Conservation (phyloP, 192 early-diverging fungal genomes). For the Coemansia sp. region DNA sequence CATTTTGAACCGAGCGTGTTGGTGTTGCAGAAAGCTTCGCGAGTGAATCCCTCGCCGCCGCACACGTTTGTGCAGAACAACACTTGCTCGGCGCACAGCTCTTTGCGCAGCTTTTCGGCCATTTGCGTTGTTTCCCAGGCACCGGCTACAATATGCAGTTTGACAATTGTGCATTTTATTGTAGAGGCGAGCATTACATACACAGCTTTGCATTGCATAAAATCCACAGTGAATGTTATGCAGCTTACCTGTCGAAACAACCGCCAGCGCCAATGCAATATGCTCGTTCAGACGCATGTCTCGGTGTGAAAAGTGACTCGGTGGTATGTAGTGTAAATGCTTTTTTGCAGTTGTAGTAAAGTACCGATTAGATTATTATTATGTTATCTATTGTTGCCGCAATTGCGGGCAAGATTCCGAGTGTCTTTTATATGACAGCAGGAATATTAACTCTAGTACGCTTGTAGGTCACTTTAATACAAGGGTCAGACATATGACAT, state of each 20-base stretch:
- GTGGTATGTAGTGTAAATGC: constrained; percentile 3
- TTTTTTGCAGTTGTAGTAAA: background rate
- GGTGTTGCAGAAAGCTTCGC: constrained; percentile 53
- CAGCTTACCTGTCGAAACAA: constrained; percentile 28
- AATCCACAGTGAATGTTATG: background rate
- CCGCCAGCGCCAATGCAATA: constrained; percentile 20
- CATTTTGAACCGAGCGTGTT: constrained; percentile 52
- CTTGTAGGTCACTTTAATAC: too few relatives aligned
- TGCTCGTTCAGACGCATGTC: constrained; percentile 25
- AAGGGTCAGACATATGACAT: too few relatives aligned
- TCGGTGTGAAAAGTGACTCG: constrained; percentile 3
- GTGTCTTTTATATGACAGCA: too few relatives aligned
- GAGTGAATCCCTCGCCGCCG: constrained; percentile 41
- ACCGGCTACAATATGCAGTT: constrained; percentile 17
- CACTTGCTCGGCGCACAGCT: constrained; percentile 54
- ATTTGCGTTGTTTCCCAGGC: constrained; percentile 50
- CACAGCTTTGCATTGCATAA: constrained; percentile 5
- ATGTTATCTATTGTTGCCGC: background rate
- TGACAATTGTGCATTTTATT: background rate
- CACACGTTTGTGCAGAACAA: constrained; percentile 54
- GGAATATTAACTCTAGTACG: too few relatives aligned
- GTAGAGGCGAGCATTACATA: background rate
- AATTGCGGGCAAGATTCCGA: background rate
- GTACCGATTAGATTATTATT: background rate
- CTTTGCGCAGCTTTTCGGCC: constrained; percentile 53